Percentiles rank a stretch among this genome's conserved stretches.
Conservation (phyloP, 345 rosid species). For the Carallia brachiata region DNA sequence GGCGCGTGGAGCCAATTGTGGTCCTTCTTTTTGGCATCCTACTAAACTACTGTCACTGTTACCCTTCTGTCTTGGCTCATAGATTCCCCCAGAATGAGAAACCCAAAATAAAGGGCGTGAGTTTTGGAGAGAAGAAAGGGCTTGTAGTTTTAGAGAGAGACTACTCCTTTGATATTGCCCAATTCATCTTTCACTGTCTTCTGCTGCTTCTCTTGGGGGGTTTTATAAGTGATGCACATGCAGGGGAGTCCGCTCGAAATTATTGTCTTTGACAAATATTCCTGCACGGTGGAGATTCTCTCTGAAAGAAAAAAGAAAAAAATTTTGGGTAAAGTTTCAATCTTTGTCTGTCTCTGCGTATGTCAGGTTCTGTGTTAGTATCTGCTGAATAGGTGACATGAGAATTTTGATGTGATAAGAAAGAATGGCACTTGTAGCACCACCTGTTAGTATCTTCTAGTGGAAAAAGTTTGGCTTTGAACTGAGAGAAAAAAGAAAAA, state of each 20-base stretch:
- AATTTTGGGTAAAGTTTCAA: slow-evolving; percentile 28
- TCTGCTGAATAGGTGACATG: slow-evolving; percentile 14
- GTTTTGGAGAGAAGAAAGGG: slow-evolving; percentile 13
- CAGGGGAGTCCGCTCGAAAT: background rate
- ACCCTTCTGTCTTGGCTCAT: slow-evolving; percentile 15
- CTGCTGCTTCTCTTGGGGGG: slow-evolving; percentile 22
- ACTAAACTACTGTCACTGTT: slow-evolving; percentile 34
- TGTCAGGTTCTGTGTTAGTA: slow-evolving; percentile 28
- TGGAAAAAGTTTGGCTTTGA: background rate
- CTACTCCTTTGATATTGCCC: slow-evolving; percentile 1
- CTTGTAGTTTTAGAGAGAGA: background rate
- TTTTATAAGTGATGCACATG: slow-evolving; percentile 14
- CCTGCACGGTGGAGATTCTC: background rate
- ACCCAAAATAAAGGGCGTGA: background rate
- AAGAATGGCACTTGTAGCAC: background rate
- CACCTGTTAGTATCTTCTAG: background rate
- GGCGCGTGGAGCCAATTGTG: slow-evolving; percentile 35
- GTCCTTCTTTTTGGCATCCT: slow-evolving; percentile 30
- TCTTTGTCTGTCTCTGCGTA: slow-evolving; percentile 18
- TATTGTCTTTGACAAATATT: background rate
- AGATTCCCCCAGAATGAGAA: slow-evolving; percentile 7
- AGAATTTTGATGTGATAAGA: background rate
- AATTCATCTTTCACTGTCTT: slow-evolving; percentile 23
- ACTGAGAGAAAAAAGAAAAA: slow-evolving; percentile 5
- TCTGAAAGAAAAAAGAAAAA: slow-evolving; percentile 6